Evolutionary conservation across 495 filamentous ascomycete genomes (phyloP).

Genomic region (Hypoxylon cercidicola): DNA sequence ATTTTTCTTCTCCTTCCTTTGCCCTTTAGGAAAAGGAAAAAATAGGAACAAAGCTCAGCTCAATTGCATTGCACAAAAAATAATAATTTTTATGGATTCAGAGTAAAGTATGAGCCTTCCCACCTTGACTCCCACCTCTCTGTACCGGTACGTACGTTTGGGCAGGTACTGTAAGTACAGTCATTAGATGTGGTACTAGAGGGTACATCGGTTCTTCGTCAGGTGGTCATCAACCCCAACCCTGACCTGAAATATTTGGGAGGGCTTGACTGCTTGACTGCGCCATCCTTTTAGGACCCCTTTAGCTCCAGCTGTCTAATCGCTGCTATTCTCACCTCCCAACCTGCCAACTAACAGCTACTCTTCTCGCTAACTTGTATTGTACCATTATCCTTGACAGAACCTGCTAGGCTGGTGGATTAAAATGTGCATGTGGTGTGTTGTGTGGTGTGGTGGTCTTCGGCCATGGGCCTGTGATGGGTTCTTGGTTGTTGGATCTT

Average conservation of each 20-base stretch:
- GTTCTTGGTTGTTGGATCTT: conserved; percentile 10
- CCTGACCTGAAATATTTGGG: conserved; percentile 32
- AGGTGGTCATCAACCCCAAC: conserved; percentile 23
- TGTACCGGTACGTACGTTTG: conserved; percentile 18
- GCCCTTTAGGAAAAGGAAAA: conserved; percentile 28
- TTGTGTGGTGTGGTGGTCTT: conserved; percentile 33
- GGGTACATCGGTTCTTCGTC: conserved; percentile 22
- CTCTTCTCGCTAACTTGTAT: background rate
- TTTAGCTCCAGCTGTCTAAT: conserved; percentile 23
- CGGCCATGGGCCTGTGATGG: conserved; percentile 1
- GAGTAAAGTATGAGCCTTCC: background rate
- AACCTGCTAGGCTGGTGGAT: conserved; percentile 17
- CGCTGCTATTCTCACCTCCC: background rate
- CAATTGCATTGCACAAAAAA: conserved; percentile 41
- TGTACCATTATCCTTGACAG: conserved; percentile 2
- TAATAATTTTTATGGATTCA: conserved; percentile 40
- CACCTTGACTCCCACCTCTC: too few relatives aligned
- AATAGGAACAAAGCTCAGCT: conserved; percentile 42
- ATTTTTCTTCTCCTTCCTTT: conserved; percentile 18
- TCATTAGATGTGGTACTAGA: background rate
- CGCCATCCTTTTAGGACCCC: conserved; percentile 21
- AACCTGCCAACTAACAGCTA: background rate
- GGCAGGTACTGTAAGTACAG: conserved; percentile 34
- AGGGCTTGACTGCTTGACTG: conserved; percentile 10
- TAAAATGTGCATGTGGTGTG: conserved; percentile 36